Evolutionary conservation across 176 grass and related monocot genomes (phyloP), one percentile per base, ranked within the genome.

Genomic region (Oryza glaberrima): DNA sequence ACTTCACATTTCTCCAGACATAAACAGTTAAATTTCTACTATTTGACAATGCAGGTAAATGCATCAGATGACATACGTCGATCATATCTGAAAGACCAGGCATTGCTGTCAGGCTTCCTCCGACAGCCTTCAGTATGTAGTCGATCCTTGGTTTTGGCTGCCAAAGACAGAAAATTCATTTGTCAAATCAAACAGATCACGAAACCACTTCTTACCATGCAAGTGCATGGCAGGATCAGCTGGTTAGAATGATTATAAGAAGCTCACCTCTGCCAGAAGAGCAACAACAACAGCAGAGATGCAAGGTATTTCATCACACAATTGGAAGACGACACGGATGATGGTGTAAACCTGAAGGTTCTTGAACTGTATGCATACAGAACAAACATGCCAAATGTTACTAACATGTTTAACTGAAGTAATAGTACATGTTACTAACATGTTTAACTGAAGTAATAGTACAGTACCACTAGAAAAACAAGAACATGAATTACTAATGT

Each of bases 1-100:
- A 70, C 2, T 76, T 60, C 5, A 65, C 85, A 63, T 66, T 35
- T 16, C 1, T 77, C 6, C 11, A 83, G 10, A 75, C 32, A 75
- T 20, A 63, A 49, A 66, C 14, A 81, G 74, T 6, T 73, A 69
- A 40, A 47, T 7, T 73, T 26, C 1, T 26, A 9, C 14, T 9
- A 12, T 16, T 73, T n/a, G 11, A 69, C 47, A 35, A 54, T 43
- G 8, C 41, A 30, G 13, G 52, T 23, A 34, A 82, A 73, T 78
- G 48, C 32, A 65, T 28, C 20, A 69, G 36, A 46, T 22, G 43
- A 0, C 63, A 73, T 94, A 99, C 93, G 84, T 96, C 91, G 65
- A 99, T 99, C 96, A 94, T 99, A 79, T 99, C 96, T 78, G 91
- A 96, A 75, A 99, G 88, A 16, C 96, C 96, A 30, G 96, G 96